A percentile compares a stretch with the other conserved stretches of the same genome.
Conservation (phyloP, 2,329 filamentous ascomycete species). For the Fusarium sp. region DNA sequence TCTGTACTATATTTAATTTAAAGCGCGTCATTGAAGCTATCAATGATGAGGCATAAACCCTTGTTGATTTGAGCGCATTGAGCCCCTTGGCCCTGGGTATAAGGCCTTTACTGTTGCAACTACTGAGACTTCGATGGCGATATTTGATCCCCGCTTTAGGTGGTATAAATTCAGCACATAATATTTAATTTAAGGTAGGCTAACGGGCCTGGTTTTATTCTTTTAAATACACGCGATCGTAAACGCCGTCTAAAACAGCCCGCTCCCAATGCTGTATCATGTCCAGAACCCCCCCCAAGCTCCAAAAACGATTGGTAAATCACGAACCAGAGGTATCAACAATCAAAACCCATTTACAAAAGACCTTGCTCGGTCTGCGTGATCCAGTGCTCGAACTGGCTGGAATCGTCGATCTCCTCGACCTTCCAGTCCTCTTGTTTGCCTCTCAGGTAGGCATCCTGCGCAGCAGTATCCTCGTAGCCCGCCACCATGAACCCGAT, state of each 20-base stretch:
- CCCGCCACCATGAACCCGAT: slow-evolving; percentile 19
- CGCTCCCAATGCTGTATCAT: slow-evolving; percentile 24
- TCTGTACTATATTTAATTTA: neutral
- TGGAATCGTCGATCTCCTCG: slow-evolving; percentile 47
- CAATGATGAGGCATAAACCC: too few species aligned
- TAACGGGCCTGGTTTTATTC: neutral
- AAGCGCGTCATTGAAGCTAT: too few species aligned
- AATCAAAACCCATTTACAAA: slow-evolving; percentile 11
- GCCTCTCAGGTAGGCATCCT: slow-evolving; percentile 49
- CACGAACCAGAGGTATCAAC: slow-evolving; percentile 1
- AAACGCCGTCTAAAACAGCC: slow-evolving; percentile 28
- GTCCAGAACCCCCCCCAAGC: slow-evolving; percentile 5
- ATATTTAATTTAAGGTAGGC: neutral
- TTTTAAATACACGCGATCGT: slow-evolving; percentile 2
- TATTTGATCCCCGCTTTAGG: too few species aligned
- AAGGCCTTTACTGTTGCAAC: too few species aligned
- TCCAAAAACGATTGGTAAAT: neutral
- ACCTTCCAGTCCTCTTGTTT: slow-evolving; percentile 51
- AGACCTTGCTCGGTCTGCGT: slow-evolving; percentile 42
- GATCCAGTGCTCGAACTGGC: slow-evolving; percentile 50
- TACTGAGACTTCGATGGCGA: too few species aligned
- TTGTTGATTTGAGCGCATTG: too few species aligned
- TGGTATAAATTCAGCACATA: too few species aligned
- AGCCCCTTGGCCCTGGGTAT: too few species aligned
- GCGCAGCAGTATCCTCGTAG: slow-evolving; percentile 28